phyloP scores from a whole-genome alignment of 179 eudicot species.

The Kewa caespitosa region DNA sequence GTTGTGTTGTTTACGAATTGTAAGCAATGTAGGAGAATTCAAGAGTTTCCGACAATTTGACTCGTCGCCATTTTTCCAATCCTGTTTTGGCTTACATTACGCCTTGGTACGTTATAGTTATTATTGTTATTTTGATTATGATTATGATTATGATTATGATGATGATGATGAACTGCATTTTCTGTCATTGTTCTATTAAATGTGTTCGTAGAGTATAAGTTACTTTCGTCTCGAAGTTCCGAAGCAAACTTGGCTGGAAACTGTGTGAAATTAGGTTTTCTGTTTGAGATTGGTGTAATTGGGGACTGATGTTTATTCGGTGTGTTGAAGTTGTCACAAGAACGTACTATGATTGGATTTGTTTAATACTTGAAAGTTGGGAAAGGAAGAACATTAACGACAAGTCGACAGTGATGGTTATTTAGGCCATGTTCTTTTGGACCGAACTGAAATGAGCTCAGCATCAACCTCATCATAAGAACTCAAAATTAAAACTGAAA shows the following conservation, averaged over 20 bases:
- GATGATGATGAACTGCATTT: no score
- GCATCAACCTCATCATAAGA: no score
- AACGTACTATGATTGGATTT: no score
- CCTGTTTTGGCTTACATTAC: constrained; percentile 86
- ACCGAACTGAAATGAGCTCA: no score
- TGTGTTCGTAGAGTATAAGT: neutral
- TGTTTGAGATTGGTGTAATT: neutral
- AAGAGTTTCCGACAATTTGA: constrained; percentile 56
- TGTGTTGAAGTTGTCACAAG: neutral
- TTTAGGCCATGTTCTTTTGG: no score
- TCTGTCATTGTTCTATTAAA: neutral
- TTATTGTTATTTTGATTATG: neutral
- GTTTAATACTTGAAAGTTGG: no score
- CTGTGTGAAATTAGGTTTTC: no score
- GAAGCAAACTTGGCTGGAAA: neutral
- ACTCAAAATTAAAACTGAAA: no score
- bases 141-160: neutral
- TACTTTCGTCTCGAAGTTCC: neutral
- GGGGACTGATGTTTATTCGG: neutral
- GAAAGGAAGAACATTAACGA: no score
- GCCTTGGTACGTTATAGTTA: constrained; percentile 60
- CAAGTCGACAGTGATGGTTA: no score
- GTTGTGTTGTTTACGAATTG: neutral
- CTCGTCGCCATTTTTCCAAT: constrained; percentile 50
- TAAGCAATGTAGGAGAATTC: constrained; percentile 61